A percentile compares a stretch with the other conserved stretches of the same genome.
phyloP scores from a whole-genome alignment of 345 rosid species.

The Gossypium bickii region DNA sequence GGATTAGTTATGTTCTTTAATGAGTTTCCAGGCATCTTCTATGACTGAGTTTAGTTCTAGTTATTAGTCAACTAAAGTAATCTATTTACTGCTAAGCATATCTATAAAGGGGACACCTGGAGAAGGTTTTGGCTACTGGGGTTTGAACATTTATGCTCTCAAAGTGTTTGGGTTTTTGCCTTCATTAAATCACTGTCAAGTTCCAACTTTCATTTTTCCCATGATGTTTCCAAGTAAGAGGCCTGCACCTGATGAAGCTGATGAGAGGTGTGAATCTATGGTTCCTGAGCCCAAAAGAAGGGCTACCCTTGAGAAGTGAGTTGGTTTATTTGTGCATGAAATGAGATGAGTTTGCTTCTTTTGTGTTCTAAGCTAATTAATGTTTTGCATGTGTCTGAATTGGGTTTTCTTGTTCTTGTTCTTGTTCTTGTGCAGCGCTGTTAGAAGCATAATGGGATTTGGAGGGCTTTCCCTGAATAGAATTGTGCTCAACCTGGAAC shows the following conservation, averaged over 20 bases:
- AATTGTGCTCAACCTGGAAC: constrained; percentile 36
- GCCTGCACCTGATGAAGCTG: constrained; percentile 27
- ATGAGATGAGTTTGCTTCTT: constrained; percentile 1
- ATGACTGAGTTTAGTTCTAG: no score
- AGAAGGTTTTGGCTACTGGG: background rate
- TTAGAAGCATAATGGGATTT: constrained; percentile 26
- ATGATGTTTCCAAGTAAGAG: constrained; percentile 32
- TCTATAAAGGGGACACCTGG: background rate
- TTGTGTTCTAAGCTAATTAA: background rate
- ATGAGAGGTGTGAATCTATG: constrained; percentile 22
- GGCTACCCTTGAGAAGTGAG: constrained; percentile 27
- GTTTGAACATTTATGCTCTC: background rate
- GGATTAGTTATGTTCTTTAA: background rate
- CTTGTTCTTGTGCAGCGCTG: constrained; percentile 33
- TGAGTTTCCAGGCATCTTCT: background rate
- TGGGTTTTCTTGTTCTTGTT: background rate
- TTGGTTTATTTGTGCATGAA: background rate
- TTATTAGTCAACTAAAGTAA: background rate
- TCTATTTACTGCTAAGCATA: background rate
- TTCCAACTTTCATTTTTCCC: background rate
- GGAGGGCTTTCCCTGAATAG: constrained; percentile 28
- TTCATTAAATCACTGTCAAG: background rate
- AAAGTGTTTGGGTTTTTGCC: background rate
- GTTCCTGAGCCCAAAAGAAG: constrained; percentile 24
- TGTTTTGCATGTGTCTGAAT: background rate